Conservation (phyloP, 1,284 basidiomycete species). For the Cryptococcus sp. region DNA sequence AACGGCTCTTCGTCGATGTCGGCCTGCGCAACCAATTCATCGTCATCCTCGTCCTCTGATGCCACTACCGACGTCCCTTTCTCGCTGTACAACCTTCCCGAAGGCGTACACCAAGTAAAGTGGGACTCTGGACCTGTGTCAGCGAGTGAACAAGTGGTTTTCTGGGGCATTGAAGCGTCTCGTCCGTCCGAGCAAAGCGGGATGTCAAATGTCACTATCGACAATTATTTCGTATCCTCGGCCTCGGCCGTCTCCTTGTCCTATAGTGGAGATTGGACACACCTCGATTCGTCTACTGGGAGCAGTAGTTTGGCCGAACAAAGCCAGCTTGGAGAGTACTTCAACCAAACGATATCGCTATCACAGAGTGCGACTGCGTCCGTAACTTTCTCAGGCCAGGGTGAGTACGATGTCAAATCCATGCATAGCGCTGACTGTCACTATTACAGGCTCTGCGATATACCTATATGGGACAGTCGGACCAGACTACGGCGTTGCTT, state of each 20-base stretch:
- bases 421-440: background rate
- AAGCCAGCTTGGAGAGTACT: constrained; percentile 10
- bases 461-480: constrained; percentile 39
- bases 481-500: constrained; percentile 36
- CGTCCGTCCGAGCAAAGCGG: constrained; percentile 15
- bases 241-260: constrained; percentile 8
- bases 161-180: constrained; percentile 36
- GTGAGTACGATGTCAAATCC: constrained; percentile 14
- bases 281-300: constrained; percentile 11
- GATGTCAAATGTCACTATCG: constrained; percentile 34
- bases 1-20: constrained; percentile 30
- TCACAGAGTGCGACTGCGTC: constrained; percentile 17
- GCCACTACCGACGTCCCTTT: constrained; percentile 23
- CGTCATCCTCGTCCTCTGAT: constrained; percentile 7
- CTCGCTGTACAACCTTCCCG: constrained; percentile 30
- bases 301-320: constrained; percentile 13
- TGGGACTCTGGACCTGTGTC: constrained; percentile 25
- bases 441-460: constrained; percentile 30
- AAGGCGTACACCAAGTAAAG: constrained; percentile 28
- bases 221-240: constrained; percentile 21
- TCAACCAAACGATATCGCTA: constrained; percentile 29
- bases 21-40: constrained; percentile 27
- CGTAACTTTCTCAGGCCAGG: constrained; percentile 28
- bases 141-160: constrained; percentile 27
- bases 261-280: constrained; percentile 29